Evolutionary conservation across 106 monocot species (phyloP).

Genomic region (Allium sativum): DNA sequence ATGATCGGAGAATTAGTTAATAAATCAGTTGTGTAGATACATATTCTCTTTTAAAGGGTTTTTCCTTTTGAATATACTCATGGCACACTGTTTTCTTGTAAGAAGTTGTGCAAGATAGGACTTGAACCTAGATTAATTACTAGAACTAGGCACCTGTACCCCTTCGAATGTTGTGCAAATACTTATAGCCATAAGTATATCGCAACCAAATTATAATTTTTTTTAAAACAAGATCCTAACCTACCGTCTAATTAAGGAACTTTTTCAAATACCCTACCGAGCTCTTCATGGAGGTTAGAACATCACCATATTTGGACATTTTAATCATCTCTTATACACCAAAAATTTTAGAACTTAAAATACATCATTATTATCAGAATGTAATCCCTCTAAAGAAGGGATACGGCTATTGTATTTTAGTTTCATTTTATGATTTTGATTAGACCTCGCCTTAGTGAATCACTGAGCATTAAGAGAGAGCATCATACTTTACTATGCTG

Average conservation of each 20-base stretch:
- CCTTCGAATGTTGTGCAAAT: background rate
- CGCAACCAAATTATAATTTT: conserved; percentile 11
- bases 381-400: background rate
- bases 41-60: no score
- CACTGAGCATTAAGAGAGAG: conserved; percentile 4
- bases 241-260: background rate
- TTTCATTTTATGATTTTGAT: background rate
- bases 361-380: background rate
- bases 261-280: conserved; percentile 15
- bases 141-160: no score
- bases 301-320: conserved; percentile 10
- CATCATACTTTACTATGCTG: background rate
- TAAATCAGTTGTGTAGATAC: no score
- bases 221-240: conserved; percentile 13
- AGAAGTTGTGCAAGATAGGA: no score
- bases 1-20: no score
- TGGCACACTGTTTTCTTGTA: no score
- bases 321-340: conserved; percentile 10
- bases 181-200: conserved; percentile 13
- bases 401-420: background rate
- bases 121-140: no score
- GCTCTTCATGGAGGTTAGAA: conserved; percentile 9
- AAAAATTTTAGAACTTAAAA: conserved; percentile 18
- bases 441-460: conserved; percentile 18
- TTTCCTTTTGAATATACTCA: no score